A percentile compares a stretch with the other conserved stretches of the same genome.
These are phyloP conservation scores for Cercospora sp. DNA, from an alignment of 2,329 filamentous ascomycete species.

Conservation along the genomic window DNA sequence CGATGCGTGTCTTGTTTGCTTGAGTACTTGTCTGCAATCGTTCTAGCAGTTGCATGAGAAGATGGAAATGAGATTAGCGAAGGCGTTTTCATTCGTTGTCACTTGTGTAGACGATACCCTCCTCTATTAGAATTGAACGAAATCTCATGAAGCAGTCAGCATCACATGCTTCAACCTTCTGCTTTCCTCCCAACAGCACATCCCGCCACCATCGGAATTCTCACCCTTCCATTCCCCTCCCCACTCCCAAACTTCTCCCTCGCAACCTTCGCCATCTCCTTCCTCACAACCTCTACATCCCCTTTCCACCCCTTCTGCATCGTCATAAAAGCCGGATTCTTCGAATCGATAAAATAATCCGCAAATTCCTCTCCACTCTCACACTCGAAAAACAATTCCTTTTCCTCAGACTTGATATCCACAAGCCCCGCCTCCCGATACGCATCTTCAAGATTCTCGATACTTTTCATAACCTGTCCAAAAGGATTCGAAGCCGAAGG, in stretches of 20 bases:
- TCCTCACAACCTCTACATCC: conserved; percentile 11
- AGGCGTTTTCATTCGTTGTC: background rate
- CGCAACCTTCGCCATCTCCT: conserved; percentile 13
- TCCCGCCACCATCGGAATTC: conserved; percentile 9
- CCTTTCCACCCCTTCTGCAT: conserved; percentile 16
- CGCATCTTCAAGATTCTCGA: conserved; percentile 13
- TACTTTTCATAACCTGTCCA: background rate
- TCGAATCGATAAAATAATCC: conserved; percentile 14
- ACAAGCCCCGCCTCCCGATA: conserved; percentile 12
- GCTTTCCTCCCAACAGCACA: conserved; percentile 13
- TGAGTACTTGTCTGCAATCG: background rate
- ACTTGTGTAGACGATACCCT: conserved; percentile 9
- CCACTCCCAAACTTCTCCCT: conserved; percentile 15
- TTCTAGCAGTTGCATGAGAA: background rate
- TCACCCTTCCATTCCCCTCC: background rate
- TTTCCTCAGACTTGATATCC: conserved; percentile 12
- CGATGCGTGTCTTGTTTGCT: background rate
- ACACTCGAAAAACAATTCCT: conserved; percentile 8
- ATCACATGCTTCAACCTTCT: too few relatives aligned
- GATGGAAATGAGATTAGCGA: conserved; percentile 10
- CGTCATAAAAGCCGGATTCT: conserved; percentile 15
- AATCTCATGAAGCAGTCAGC: too few relatives aligned
- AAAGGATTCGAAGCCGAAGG: background rate
- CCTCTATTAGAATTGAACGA: background rate
- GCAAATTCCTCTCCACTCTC: conserved; percentile 17